Conservation (phyloP, 495 filamentous ascomycete genomes). For the Neurospora sp. region DNA sequence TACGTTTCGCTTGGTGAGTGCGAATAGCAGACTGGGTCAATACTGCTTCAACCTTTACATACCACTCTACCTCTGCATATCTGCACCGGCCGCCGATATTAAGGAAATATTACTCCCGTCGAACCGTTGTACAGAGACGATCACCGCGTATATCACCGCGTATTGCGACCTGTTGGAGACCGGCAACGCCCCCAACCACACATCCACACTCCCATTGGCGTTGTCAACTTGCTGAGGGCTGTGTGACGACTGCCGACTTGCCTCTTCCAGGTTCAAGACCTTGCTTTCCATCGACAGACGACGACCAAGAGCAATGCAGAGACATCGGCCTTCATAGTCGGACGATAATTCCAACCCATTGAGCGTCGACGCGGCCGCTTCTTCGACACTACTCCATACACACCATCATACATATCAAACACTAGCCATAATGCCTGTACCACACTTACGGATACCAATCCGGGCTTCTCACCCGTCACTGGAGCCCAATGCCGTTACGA, state of each 20-base stretch:
- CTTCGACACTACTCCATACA: neutral
- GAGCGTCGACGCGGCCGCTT: neutral
- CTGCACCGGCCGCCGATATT: neutral
- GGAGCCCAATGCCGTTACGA: neutral
- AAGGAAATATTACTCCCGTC: neutral
- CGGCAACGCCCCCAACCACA: neutral
- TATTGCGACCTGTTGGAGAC: neutral
- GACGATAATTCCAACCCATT: constrained; percentile 5
- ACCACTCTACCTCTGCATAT: neutral
- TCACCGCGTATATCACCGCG: neutral
- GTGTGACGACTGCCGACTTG: constrained; percentile 3
- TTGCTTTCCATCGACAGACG: neutral
- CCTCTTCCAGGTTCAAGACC: neutral
- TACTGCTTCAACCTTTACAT: neutral
- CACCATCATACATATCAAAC: neutral
- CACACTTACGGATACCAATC: constrained; percentile 8
- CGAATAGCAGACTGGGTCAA: neutral
- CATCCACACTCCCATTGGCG: neutral
- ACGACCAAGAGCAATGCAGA: constrained; percentile 12
- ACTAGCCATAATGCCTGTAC: constrained; percentile 6
- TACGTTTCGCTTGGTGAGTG: neutral
- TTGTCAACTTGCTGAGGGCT: neutral
- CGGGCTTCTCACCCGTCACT: constrained; percentile 1
- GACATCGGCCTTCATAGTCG: constrained; percentile 11
- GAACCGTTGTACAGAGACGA: neutral